A percentile compares a stretch with the other conserved stretches of the same genome.
phyloP scores from a whole-genome alignment of 2,329 filamentous ascomycete species.

The Colletotrichum tamarilloi region DNA sequence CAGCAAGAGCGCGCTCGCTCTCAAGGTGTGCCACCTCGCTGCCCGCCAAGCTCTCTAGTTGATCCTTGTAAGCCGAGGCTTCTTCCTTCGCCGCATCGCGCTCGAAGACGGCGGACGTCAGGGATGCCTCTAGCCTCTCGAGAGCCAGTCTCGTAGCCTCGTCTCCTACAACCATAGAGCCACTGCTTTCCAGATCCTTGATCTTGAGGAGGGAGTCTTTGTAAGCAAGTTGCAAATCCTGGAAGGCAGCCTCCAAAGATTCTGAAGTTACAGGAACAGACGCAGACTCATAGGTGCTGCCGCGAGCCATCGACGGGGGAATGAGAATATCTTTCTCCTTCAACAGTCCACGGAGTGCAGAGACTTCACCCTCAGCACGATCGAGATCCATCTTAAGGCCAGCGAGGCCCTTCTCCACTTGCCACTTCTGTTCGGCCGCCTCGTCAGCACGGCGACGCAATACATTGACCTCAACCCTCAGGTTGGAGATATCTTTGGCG shows the following conservation, averaged over 20 bases:
- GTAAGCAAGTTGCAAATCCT: conserved; percentile 80
- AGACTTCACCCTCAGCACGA: conserved; percentile 92
- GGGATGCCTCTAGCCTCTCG: conserved; percentile 73
- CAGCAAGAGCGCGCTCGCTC: conserved; percentile 72
- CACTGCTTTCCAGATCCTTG: conserved; percentile 68
- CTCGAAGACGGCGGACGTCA: conserved; percentile 76
- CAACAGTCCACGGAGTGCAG: conserved; percentile 81
- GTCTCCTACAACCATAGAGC: conserved; percentile 52
- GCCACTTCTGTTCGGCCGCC: conserved; percentile 94
- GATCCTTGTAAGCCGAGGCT: conserved; percentile 68
- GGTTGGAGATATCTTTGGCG: conserved; percentile 81
- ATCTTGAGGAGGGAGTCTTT: conserved; percentile 73
- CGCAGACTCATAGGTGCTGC: conserved; percentile 42
- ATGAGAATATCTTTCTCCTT: conserved; percentile 85
- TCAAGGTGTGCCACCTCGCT: conserved; percentile 67
- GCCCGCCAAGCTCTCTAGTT: conserved; percentile 68
- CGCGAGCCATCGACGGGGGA: conserved; percentile 67
- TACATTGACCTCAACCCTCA: conserved; percentile 86
- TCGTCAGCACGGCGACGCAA: conserved; percentile 91
- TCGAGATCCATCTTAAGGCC: conserved; percentile 97
- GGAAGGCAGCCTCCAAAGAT: conserved; percentile 79
- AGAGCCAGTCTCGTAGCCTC: conserved; percentile 72
- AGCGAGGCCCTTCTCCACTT: conserved; percentile 89
- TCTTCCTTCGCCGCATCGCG: conserved; percentile 78
- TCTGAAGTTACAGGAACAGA: conserved; percentile 70